Conservation (phyloP, 257 asterid genomes). For the Solanum okadae region DNA sequence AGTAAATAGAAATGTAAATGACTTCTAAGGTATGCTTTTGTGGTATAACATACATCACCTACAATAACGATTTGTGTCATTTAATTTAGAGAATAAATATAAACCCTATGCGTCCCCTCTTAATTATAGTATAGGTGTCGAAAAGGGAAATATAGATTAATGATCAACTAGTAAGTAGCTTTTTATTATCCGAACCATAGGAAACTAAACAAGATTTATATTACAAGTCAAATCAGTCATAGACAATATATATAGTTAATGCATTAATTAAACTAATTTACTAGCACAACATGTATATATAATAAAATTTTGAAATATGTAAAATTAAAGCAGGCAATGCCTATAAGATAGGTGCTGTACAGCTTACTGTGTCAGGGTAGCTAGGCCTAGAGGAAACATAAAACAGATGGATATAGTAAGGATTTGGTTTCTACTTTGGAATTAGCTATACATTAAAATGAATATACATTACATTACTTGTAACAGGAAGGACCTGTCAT, state of each 20-base stretch:
- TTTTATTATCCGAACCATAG: not conserved
- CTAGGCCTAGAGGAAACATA: slow-evolving; percentile 7
- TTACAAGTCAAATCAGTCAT: not conserved
- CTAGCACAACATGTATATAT: not conserved
- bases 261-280: not conserved
- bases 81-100: not conserved
- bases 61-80: not conserved
- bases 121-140: not conserved
- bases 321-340: slow-evolving; percentile 8
- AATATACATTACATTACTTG: not conserved
- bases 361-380: slow-evolving; percentile 24
- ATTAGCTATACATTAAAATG: not conserved
- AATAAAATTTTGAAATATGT: not conserved
- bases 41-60: not conserved
- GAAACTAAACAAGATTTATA: not conserved
- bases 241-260: not conserved
- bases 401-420: slow-evolving; percentile 4
- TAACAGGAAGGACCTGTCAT: slow-evolving; percentile 35
- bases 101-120: not conserved
- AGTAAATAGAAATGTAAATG: not conserved
- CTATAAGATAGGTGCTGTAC: slow-evolving; percentile 1
- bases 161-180: not conserved
- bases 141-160: not conserved
- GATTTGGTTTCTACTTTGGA: slow-evolving; percentile 16
- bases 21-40: not conserved